Evolutionary conservation across 2,329 filamentous ascomycete species (phyloP).

Genomic region (Colletotrichum sp.): DNA sequence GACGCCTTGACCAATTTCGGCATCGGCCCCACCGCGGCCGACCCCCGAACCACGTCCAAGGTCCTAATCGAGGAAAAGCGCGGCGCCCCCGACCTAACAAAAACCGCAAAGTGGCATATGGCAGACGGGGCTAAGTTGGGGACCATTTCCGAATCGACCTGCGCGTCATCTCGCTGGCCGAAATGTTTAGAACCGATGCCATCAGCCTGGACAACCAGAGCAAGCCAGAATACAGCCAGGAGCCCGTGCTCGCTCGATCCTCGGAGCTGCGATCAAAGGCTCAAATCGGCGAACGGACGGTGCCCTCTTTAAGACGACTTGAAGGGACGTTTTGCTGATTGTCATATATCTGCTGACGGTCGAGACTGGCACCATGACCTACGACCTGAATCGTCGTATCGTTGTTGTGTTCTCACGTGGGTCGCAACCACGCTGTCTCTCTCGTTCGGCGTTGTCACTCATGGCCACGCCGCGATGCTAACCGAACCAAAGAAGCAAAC

Average conservation of each 20-base stretch:
- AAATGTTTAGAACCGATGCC: background rate
- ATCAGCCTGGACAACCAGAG: background rate
- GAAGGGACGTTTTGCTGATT: background rate
- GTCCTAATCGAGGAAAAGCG: background rate
- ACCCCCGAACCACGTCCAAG: background rate
- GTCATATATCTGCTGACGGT: background rate
- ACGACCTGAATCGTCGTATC: background rate
- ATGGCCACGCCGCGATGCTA: background rate
- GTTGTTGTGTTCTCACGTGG: background rate
- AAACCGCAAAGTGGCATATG: background rate
- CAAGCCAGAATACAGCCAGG: background rate
- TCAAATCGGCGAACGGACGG: conserved; percentile 13
- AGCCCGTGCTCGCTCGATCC: conserved; percentile 9
- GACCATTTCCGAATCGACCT: conserved; percentile 1
- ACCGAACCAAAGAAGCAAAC: background rate
- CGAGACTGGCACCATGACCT: background rate
- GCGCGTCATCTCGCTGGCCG: background rate
- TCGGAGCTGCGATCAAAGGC: background rate
- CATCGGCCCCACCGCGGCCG: background rate
- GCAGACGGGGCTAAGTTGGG: background rate
- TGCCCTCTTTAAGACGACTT: background rate
- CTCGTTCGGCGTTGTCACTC: background rate
- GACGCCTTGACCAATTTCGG: background rate
- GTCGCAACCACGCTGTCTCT: background rate
- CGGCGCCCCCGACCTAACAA: background rate